Base-by-base conservation (phyloP, 768 basidiomycete genomes). In the Rossbeevera mucosa region DNA sequence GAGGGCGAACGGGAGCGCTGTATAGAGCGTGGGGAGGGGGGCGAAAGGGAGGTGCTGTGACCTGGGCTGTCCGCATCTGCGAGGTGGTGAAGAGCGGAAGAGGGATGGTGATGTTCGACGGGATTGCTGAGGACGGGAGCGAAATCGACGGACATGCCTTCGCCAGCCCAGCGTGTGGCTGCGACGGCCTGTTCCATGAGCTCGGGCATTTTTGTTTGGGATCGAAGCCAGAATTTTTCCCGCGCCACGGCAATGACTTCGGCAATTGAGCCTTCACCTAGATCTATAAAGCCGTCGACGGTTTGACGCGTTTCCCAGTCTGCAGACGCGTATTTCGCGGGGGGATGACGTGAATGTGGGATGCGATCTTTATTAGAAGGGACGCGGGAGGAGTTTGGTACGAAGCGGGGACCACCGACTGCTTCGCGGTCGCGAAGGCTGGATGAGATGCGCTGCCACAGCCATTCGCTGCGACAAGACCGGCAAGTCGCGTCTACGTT, bases 231-330 rank as follows among this genome's bases (percentile, higher is more conserved):
- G 50, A 76, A 72, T 65, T 87, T 86, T 66, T 90, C 88, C 55
- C 80, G 74, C 14, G 84, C 83, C 25, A 85, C 66, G 26, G 64
- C 63, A 29, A 88, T 64, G 20, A 89, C 82, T 43, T 86, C 82
- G 41, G 63, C 59, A 53, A 90, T 78, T 6, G 74, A 78, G 20
- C 88, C 88, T 56, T 90, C 88, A 3, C 79, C 86, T 22, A 86
- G 72, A 51, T 89, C 87, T 33, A 89, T 67, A 68, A 86, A 91
- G n/a, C 77, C 77, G 47, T 86, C 85, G 12, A 90, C 75, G 8
- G 76, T 75, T 58, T 82, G 81, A 41, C 84, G 76, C 43, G 80
- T 80, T 64, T 87, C 85, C 83, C 82, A 85, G 58, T 88, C 86
- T 0, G 62, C 59, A 36, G 67, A 59, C 56, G 57, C 59, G 53